These are phyloP conservation scores for Aspergillus avenaceus DNA, from an alignment of 495 filamentous ascomycete species.

Conservation along the genomic window DNA sequence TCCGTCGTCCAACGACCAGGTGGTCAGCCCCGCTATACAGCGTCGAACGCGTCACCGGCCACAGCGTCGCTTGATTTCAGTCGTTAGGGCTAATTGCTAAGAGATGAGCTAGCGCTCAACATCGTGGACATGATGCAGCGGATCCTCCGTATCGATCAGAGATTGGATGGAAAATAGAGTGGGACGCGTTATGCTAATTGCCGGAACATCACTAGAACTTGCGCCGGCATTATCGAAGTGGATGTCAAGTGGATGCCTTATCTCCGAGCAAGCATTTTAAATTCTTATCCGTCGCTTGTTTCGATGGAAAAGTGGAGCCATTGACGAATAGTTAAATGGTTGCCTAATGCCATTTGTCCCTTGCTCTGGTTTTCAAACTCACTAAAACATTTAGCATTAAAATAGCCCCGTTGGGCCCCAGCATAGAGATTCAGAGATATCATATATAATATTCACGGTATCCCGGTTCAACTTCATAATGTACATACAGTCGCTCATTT, in stretches of 20 bases:
- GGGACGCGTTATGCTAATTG: background rate
- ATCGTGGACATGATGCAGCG: background rate
- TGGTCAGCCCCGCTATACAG: background rate
- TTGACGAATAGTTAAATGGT: background rate
- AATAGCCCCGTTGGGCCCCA: background rate
- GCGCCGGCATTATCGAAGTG: background rate
- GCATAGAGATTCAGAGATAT: background rate
- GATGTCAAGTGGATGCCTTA: conserved; percentile 5
- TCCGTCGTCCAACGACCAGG: background rate
- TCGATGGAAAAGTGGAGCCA: background rate
- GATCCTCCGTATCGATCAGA: background rate
- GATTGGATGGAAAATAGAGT: background rate
- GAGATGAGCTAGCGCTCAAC: background rate
- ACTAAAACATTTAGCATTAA: too few relatives aligned
- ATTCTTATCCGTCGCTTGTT: background rate
- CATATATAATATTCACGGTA: background rate
- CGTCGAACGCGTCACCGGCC: conserved; percentile 4
- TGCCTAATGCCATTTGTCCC: background rate
- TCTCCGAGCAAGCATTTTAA: conserved; percentile 1
- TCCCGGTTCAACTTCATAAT: background rate
- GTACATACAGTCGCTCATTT: background rate
- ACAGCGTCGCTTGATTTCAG: background rate
- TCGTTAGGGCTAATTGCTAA: background rate
- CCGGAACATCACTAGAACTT: background rate
- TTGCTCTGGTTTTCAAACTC: background rate